Percentiles rank a stretch among this genome's conserved stretches.
Evolutionary conservation across 2,329 filamentous ascomycete genomes (phyloP).

Genomic region (Alternaria brassicicola): DNA sequence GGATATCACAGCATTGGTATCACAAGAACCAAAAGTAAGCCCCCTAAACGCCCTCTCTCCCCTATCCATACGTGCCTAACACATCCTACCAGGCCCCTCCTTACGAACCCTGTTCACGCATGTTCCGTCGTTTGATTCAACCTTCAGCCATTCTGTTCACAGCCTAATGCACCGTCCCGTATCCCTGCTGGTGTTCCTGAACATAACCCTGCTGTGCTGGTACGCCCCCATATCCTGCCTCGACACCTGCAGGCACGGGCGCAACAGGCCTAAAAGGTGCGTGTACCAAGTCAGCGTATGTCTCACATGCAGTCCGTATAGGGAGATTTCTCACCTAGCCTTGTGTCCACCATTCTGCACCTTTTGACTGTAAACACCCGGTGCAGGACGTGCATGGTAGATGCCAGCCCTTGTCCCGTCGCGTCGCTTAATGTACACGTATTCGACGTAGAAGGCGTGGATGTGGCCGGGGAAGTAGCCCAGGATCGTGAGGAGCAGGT

Average conservation of each 20-base stretch:
- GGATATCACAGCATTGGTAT: not conserved
- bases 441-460: conserved; percentile 80
- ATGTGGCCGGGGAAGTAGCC: conserved; percentile 75
- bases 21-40: not conserved
- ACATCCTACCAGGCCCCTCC: not conserved
- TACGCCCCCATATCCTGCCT: conserved; percentile 5
- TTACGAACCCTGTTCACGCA: not conserved
- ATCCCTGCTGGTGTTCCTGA: conserved; percentile 14
- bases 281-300: too few species aligned
- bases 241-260: not conserved
- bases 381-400: conserved; percentile 61
- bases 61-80: not conserved
- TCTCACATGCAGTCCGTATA: too few species aligned
- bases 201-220: conserved; percentile 16
- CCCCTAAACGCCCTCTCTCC: not conserved
- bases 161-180: conserved; percentile 14
- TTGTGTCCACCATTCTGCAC: conserved; percentile 70
- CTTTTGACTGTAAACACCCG: conserved; percentile 73
- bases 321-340: too few species aligned
- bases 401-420: conserved; percentile 67
- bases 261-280: too few species aligned
- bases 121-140: not conserved
- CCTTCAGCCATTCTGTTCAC: not conserved
- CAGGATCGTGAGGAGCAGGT: conserved; percentile 55
- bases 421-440: conserved; percentile 78